Evolutionary conservation across 192 early-diverging fungal species (phyloP).

Genomic region (Dissophora ornata): DNA sequence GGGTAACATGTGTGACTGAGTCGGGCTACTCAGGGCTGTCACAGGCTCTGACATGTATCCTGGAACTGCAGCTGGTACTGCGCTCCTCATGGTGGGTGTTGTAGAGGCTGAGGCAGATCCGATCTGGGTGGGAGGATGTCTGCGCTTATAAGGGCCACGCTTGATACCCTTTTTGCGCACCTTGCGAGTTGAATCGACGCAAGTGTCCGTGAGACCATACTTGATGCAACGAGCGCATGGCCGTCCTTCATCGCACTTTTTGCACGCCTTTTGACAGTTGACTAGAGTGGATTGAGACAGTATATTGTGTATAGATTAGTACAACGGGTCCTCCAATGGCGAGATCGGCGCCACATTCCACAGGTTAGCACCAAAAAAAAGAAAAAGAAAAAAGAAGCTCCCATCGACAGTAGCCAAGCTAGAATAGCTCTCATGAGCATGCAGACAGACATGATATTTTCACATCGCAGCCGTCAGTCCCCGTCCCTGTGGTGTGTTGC

Average conservation of each 20-base stretch:
- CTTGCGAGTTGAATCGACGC: constrained; percentile 83
- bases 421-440: no score
- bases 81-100: constrained; percentile 40
- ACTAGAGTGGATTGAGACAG: constrained; percentile 55
- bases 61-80: constrained; percentile 25
- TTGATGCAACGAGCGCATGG: constrained; percentile 88
- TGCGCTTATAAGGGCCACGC: constrained; percentile 85
- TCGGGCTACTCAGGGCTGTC: constrained; percentile 41
- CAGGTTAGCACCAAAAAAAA: constrained; percentile 1
- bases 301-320: neutral
- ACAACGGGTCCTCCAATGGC: neutral
- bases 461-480: no score
- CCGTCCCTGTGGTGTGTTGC: no score
- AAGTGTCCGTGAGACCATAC: constrained; percentile 73
- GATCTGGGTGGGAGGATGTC: constrained; percentile 44
- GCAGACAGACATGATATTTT: no score
- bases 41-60: constrained; percentile 49
- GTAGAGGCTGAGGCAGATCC: constrained; percentile 35
- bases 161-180: constrained; percentile 86
- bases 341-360: no score
- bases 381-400: neutral
- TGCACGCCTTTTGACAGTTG: constrained; percentile 90
- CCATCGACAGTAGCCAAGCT: no score
- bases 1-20: constrained; percentile 39
- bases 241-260: constrained; percentile 90